Evolutionary conservation across 768 basidiomycete genomes (phyloP), one percentile per base, ranked within the genome.

Genomic region (Nevesoporus exiguus): DNA sequence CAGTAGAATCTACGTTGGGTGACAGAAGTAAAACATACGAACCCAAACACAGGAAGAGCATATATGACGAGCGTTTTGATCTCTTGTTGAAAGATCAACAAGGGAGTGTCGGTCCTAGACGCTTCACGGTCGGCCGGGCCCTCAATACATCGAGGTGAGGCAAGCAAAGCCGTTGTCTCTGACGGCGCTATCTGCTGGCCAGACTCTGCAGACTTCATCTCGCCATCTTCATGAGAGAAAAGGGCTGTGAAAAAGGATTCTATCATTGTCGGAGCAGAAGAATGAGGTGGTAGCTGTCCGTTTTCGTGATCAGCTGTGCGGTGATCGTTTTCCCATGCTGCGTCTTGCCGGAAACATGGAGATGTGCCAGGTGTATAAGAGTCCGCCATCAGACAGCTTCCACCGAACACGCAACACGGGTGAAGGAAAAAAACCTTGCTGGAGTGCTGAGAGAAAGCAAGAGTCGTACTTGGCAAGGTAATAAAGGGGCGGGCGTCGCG

Each of bases 41-140:
- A 90, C 90, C 83, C 80, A 61, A 87, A 86, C 31, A 91, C 85
- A 9, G 89, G 89, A 21, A 88, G 63, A 6, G 88, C 80, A 67
- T 87, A 92, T 69, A 76, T 81, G 5, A 77, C 54, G 10, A 91
- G 74, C 24, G 84, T 83, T 39, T 42, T 54, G 9, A 33, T 14
- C n/a, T 63, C 62, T 29, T 52, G 19, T 34, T 47, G 37, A 34
- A 52, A 56, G 14, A 36, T 22, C 2, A 33, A 39, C 33, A 24
- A 52, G 19, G 49, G 29, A 8, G n/a, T 48, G n/a, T 36, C 68
- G 68, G 14, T 68, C 60, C 29, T 58, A 57, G 73, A 8, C 2
- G n/a, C 14, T 21, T 27, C 69, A 1, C 72, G 63, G 59, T 84
- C 80, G 30, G 49, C 30, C 17, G 27, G 9, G 13, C 19, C 25